Evolutionary conservation across 2,329 filamentous ascomycete species (phyloP).

Genomic region (Alternaria sp.): DNA sequence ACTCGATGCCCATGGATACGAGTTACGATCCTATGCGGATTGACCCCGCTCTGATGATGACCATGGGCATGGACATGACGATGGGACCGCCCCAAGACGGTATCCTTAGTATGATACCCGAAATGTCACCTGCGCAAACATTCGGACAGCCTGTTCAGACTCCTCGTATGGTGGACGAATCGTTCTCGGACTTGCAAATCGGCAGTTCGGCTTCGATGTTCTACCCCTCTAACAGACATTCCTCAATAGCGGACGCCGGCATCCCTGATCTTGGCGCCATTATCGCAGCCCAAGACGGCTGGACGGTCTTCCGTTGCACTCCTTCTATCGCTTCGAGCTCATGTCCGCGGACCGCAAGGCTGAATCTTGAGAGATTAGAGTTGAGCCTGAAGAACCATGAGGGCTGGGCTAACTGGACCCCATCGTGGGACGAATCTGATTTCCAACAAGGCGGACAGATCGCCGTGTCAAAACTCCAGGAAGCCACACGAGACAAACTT

Average conservation of each 20-base stretch:
- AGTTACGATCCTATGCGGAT: slow-evolving; percentile 57
- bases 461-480: slow-evolving; percentile 59
- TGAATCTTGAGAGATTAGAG: slow-evolving; percentile 62
- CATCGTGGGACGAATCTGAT: slow-evolving; percentile 60
- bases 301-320: slow-evolving; percentile 63
- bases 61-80: slow-evolving; percentile 57
- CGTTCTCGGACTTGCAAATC: slow-evolving; percentile 58
- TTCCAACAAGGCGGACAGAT: slow-evolving; percentile 58
- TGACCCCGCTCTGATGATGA: slow-evolving; percentile 56
- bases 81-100: slow-evolving; percentile 53
- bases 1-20: slow-evolving; percentile 56
- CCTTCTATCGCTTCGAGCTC: slow-evolving; percentile 58
- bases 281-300: slow-evolving; percentile 61
- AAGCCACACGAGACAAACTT: slow-evolving; percentile 71
- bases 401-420: slow-evolving; percentile 61
- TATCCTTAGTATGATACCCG: slow-evolving; percentile 58
- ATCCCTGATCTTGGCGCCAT: slow-evolving; percentile 58
- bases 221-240: slow-evolving; percentile 52
- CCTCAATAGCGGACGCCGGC: slow-evolving; percentile 50
- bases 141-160: slow-evolving; percentile 54
- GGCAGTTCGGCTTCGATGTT: slow-evolving; percentile 54
- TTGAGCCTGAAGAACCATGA: slow-evolving; percentile 62
- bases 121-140: slow-evolving; percentile 50
- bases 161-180: slow-evolving; percentile 58
- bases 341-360: slow-evolving; percentile 60